Percentiles rank a stretch among this genome's conserved stretches.
Evolutionary conservation across 768 basidiomycete species (phyloP).

Genomic region (Macrolepiota albuminosa): DNA sequence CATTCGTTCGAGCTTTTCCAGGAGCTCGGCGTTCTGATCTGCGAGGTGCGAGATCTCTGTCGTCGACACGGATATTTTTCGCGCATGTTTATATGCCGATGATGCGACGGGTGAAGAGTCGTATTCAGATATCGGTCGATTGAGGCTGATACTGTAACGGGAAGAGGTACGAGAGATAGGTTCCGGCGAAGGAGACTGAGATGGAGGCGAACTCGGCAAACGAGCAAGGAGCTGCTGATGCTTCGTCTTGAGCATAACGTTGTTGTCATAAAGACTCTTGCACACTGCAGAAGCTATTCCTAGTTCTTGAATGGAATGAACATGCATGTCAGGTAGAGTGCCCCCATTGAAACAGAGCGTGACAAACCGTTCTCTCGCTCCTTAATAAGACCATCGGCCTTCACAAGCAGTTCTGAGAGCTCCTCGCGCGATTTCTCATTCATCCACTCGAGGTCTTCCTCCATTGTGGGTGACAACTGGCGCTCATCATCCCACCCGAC

Average conservation of each 20-base stretch:
- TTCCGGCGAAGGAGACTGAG: slow-evolving; percentile 32
- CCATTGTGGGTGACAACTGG: slow-evolving; percentile 17
- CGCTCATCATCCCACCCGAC: slow-evolving; percentile 20
- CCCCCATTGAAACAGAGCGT: neutral
- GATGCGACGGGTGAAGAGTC: slow-evolving; percentile 16
- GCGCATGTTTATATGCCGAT: slow-evolving; percentile 25
- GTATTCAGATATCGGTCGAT: slow-evolving; percentile 17
- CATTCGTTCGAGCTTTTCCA: slow-evolving; percentile 69
- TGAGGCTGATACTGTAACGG: slow-evolving; percentile 24
- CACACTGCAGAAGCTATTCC: slow-evolving; percentile 61
- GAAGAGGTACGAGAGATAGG: slow-evolving; percentile 24
- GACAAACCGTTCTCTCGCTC: slow-evolving; percentile 69
- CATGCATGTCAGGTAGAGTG: slow-evolving; percentile 7
- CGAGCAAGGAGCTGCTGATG: slow-evolving; percentile 70
- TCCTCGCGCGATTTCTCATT: slow-evolving; percentile 70
- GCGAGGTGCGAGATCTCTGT: slow-evolving; percentile 66
- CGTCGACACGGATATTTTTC: slow-evolving; percentile 60
- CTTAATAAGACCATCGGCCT: slow-evolving; percentile 73
- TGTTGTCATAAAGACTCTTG: slow-evolving; percentile 67
- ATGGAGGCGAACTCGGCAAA: slow-evolving; percentile 43
- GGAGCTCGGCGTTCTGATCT: slow-evolving; percentile 80
- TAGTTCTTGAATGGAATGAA: slow-evolving; percentile 44
- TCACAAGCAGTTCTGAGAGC: slow-evolving; percentile 60
- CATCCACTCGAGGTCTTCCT: slow-evolving; percentile 38
- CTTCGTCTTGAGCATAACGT: slow-evolving; percentile 60